phyloP scores from a whole-genome alignment of 305 asterid species.

The Fraxinus greggii region DNA sequence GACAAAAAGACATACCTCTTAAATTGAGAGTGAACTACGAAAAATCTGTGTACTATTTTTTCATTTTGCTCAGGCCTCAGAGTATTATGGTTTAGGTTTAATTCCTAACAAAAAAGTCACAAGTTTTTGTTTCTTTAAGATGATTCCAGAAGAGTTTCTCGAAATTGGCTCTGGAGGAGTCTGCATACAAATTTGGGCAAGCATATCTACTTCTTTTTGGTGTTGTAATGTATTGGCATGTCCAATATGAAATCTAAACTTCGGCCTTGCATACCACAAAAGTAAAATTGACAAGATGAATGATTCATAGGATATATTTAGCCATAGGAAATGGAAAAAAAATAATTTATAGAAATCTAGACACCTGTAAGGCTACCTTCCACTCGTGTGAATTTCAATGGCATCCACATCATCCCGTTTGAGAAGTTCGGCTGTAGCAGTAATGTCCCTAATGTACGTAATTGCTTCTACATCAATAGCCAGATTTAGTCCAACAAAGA shows the following conservation, averaged over 20 bases:
- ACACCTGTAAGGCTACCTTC: conserved; percentile 49
- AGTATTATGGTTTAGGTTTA: background rate
- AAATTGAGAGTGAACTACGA: background rate
- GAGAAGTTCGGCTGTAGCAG: conserved; percentile 74
- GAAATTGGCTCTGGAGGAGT: background rate
- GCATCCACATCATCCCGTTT: conserved; percentile 63
- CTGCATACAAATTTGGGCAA: background rate
- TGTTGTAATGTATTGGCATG: background rate
- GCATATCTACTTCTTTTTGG: background rate
- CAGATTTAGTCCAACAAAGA: background rate
- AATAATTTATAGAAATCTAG: background rate
- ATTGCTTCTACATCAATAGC: conserved; percentile 49
- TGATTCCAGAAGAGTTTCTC: background rate
- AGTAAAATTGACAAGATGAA: background rate
- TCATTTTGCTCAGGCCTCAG: background rate
- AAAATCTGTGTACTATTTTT: background rate
- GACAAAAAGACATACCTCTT: background rate
- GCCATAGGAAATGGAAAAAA: background rate
- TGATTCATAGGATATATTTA: background rate
- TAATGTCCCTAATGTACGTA: conserved; percentile 63
- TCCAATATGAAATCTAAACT: background rate
- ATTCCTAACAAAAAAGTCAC: background rate
- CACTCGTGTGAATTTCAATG: conserved; percentile 83
- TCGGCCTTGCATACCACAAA: background rate
- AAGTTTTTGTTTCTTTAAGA: background rate